Percentiles rank a stretch among this genome's conserved stretches.
Evolutionary conservation across 306 rosid genomes (phyloP).

Genomic region (Oxytropis ochrocephala): DNA sequence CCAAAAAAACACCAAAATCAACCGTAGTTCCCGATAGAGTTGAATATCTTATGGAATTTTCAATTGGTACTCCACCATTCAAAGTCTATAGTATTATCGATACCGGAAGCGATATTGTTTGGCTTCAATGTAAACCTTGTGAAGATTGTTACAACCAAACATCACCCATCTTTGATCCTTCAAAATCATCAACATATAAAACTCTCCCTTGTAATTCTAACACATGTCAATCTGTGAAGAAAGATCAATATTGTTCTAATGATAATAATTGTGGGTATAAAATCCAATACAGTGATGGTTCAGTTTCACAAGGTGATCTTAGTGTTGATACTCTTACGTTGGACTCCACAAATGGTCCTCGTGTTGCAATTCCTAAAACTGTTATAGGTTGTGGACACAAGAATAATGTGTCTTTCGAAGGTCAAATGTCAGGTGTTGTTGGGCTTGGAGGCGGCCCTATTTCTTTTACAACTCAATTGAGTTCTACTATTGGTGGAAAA

Average conservation of each 20-base stretch:
- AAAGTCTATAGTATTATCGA: constrained; percentile 32
- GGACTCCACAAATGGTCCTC: constrained; percentile 16
- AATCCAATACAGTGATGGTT: constrained; percentile 15
- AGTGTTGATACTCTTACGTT: constrained; percentile 44
- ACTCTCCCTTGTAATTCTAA: neutral
- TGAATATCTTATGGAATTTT: constrained; percentile 36
- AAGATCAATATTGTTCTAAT: neutral
- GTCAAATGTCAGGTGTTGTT: constrained; percentile 36
- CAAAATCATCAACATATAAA: constrained; percentile 27
- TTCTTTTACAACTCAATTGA: constrained; percentile 36
- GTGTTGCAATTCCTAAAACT: constrained; percentile 12
- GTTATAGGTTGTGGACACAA: constrained; percentile 42
- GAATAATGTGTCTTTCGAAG: neutral
- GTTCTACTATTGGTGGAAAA: constrained; percentile 16
- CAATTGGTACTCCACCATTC: constrained; percentile 51
- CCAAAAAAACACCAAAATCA: neutral
- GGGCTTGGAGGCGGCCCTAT: constrained; percentile 39
- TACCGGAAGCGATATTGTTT: constrained; percentile 51
- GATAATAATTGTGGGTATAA: constrained; percentile 10
- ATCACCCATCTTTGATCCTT: constrained; percentile 34
- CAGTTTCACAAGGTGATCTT: constrained; percentile 21
- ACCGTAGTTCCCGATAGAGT: neutral
- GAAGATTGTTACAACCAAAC: constrained; percentile 27
- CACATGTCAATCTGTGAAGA: neutral
- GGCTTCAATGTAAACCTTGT: constrained; percentile 64